Base-by-base conservation (phyloP, 1,284 basidiomycete genomes). In the Sporisorium iseilematis-ciliati region DNA sequence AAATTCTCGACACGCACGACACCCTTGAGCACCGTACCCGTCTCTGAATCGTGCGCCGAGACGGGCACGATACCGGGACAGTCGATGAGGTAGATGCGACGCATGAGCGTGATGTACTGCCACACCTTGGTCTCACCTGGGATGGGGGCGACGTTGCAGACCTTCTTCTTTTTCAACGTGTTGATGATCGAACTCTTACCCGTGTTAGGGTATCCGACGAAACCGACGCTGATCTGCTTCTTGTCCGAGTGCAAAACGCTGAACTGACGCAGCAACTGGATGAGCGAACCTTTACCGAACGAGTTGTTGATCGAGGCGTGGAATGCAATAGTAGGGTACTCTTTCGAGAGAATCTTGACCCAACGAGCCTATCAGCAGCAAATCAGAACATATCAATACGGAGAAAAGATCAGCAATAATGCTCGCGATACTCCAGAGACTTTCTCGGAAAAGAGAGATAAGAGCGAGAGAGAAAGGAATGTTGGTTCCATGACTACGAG, bases 41-140 rank as follows among this genome's bases (percentile, higher is more conserved):
- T 95, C 84, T 97, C 92, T 1, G 93, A 91, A 86, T 99, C 96
- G 26, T 94, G 92, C 33, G 88, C 87, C 38, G 94, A 95, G 26
- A 95, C 92, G 1, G 97, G 97, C 1, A 99, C 97, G 85, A 99
- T 94, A 69, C 97, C 96, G 31, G 96, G 96, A 85, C 96, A 99
- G 88, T 99, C 97, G 87, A 99, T 97, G 76, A 99, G 91, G 88
- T 98, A 99, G 86, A 99, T 99, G 70, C 93, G 90, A 69, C 92
- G 91, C 81, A 96, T 98, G 57, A 99, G 88, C 26, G 94, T 94
- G 87, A 99, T 97, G 87, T 99, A 99, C 89, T 99, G 96, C 97
- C 97, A 99, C 77, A 99, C 94, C 88, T 99, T 99, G 57, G 97
- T 99, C 89, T 99, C 96, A 80, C 96, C 96, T 8, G 97, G 97